Evolutionary conservation across 2,329 filamentous ascomycete species (phyloP), one percentile per base, ranked within the genome.

Genomic region (Colletotrichum paranaense): DNA sequence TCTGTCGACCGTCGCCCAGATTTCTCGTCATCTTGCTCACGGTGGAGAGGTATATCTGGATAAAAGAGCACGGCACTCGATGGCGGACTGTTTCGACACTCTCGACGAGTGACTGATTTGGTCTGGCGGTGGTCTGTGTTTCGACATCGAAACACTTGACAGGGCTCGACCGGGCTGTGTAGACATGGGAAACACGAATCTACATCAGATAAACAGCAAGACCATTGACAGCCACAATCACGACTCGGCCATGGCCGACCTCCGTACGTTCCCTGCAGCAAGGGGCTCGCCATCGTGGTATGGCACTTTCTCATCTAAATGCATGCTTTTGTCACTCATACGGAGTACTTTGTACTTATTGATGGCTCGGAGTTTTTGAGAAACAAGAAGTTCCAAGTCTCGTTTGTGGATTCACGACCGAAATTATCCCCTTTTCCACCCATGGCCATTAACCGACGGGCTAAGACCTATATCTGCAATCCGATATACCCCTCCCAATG

Each of bases 381-480:
- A 73, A 73, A 55, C 58, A 30, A 67, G 56, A 35, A 26, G 49
- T 58, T 72, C 62, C 62, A 63, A 38, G 49, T 62, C 63, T 67
- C 55, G 73, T 74, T 75, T 78, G 76, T 75, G 76, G 77, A 67
- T 76, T 78, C 77, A 79, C 16, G 77, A 75, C 81, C 79, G 81
- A 83, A 77, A 82, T 83, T 82, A 79, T 78, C 76, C 76, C 77
- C 75, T 52, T 78, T 75, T 68, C 73, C 67, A 75, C 69, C 79
- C 79, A 77, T 81, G 77, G 72, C 73, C 78, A 78, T 80, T 80
- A 81, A 76, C 74, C 74, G 76, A 76, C 76, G 76, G 77, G 75
- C 78, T 80, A 79, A 80, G 77, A 79, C 76, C 75, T 83, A 82
- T 83, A 84, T 81, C 77, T 80, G 79, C 74, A 77, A 76, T 75